Conservation (phyloP, 331 rosid species). For the Acacia concinna region DNA sequence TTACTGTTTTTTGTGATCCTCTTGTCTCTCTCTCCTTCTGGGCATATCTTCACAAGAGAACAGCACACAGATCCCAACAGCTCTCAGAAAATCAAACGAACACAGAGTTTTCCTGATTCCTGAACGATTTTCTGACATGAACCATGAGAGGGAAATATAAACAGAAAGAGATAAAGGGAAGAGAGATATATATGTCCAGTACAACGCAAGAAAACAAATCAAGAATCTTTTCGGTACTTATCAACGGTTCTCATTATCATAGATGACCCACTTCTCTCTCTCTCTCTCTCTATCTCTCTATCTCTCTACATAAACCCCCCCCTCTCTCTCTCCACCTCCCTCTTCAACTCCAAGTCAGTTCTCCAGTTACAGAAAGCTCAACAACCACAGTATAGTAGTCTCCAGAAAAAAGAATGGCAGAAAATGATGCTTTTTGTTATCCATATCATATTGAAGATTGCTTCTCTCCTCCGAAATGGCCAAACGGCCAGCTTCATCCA, state of each 20-base stretch:
- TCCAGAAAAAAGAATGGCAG: slow-evolving; percentile 38
- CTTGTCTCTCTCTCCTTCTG: slow-evolving; percentile 29
- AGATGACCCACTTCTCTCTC: slow-evolving; percentile 39
- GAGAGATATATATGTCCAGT: slow-evolving; percentile 24
- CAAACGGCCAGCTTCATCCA: slow-evolving; percentile 38
- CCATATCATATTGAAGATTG: slow-evolving; percentile 51
- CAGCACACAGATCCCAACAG: slow-evolving; percentile 75
- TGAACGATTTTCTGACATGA: slow-evolving; percentile 81
- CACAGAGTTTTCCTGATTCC: slow-evolving; percentile 77
- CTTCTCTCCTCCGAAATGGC: slow-evolving; percentile 36
- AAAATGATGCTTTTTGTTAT: slow-evolving; percentile 56
- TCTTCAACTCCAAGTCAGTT: slow-evolving; percentile 10
- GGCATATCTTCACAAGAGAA: slow-evolving; percentile 39
- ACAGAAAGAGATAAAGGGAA: slow-evolving; percentile 21
- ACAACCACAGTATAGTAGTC: neutral
- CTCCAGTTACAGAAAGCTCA: slow-evolving; percentile 8
- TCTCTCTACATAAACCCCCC: slow-evolving; percentile 23
- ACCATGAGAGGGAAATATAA: slow-evolving; percentile 30
- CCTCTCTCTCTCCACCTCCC: neutral
- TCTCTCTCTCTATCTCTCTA: slow-evolving; percentile 1
- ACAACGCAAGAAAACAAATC: slow-evolving; percentile 37
- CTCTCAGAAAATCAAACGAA: slow-evolving; percentile 61
- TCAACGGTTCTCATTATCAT: slow-evolving; percentile 36
- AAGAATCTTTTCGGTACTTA: slow-evolving; percentile 76
- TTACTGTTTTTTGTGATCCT: slow-evolving; percentile 32